A percentile compares a stretch with the other conserved stretches of the same genome.
Evolutionary conservation across 257 asterid species (phyloP).

Genomic region (Rubia yunnanensis): DNA sequence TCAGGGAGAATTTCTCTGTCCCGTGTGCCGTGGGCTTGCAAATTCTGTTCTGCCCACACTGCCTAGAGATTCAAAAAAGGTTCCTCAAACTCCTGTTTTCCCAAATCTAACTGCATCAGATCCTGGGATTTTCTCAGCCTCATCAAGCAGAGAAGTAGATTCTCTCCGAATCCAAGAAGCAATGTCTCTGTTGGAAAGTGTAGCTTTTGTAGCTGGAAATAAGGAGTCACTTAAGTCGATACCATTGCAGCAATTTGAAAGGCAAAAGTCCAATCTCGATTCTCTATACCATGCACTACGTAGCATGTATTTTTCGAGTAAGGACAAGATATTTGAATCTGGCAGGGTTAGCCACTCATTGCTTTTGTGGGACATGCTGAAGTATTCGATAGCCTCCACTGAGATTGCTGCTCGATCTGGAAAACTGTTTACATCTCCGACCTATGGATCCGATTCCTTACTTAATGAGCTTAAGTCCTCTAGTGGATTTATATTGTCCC

Average conservation of each 20-base stretch:
- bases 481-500: constrained; percentile 68
- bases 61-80: constrained; percentile 36
- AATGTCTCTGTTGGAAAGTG: constrained; percentile 46
- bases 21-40: constrained; percentile 95
- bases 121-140: constrained; percentile 24
- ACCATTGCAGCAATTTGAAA: constrained; percentile 36
- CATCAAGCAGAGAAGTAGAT: constrained; percentile 23
- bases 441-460: constrained; percentile 45
- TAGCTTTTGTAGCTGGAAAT: constrained; percentile 49
- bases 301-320: constrained; percentile 62
- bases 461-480: constrained; percentile 73
- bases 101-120: constrained; percentile 20
- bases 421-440: constrained; percentile 59
- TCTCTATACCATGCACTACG: constrained; percentile 47
- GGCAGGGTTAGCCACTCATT: constrained; percentile 59
- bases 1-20: constrained; percentile 99
- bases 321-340: constrained; percentile 53
- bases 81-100: constrained; percentile 22
- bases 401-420: constrained; percentile 84
- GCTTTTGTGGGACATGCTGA: constrained; percentile 84
- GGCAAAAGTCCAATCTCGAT: constrained; percentile 48
- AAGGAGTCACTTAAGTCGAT: constrained; percentile 40
- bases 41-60: constrained; percentile 69
- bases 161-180: constrained; percentile 48
- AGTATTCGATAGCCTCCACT: constrained; percentile 69